These are phyloP conservation scores for Mycena filopes DNA, from an alignment of 768 basidiomycete genomes.

Conservation along the genomic window DNA sequence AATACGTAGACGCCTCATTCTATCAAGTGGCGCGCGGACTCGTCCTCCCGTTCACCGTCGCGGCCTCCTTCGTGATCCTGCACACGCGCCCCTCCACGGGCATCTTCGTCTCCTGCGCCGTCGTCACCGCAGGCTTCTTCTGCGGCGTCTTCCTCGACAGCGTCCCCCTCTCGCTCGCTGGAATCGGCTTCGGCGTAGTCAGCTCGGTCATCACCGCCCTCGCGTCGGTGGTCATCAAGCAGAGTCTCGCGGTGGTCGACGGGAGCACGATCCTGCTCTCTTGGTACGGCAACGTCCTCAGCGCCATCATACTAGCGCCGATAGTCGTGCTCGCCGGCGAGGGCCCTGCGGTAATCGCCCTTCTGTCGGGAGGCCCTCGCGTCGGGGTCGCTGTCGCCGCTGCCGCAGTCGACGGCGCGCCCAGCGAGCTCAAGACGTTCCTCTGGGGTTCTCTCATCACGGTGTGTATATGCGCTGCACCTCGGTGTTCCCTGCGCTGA, in stretches of 20 bases:
- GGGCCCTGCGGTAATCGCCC: constrained; percentile 34
- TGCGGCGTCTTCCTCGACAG: constrained; percentile 68
- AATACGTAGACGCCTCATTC: constrained; percentile 80
- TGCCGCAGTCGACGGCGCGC: constrained; percentile 35
- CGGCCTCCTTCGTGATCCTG: constrained; percentile 71
- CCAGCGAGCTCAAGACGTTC: constrained; percentile 54
- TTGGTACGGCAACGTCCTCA: constrained; percentile 81
- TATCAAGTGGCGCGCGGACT: constrained; percentile 86
- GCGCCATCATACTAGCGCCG: constrained; percentile 67
- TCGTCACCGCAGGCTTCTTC: constrained; percentile 84
- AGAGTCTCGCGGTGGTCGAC: constrained; percentile 70
- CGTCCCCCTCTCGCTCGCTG: constrained; percentile 59
- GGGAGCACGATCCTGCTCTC: constrained; percentile 78
- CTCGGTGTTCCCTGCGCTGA: no score
- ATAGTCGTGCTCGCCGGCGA: constrained; percentile 76
- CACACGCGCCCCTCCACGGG: constrained; percentile 65
- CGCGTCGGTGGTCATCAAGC: constrained; percentile 88
- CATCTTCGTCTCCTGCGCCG: constrained; percentile 68
- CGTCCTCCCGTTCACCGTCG: constrained; percentile 81
- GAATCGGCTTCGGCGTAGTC: constrained; percentile 75
- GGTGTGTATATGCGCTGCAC: constrained; percentile 43
- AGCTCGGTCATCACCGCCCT: constrained; percentile 77
- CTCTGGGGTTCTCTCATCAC: constrained; percentile 70
- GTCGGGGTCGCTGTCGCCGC: constrained; percentile 16
- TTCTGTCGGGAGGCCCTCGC: constrained; percentile 16